Evolutionary conservation across 2,329 filamentous ascomycete genomes (phyloP).

Genomic region (Arthrocladium fulminans): DNA sequence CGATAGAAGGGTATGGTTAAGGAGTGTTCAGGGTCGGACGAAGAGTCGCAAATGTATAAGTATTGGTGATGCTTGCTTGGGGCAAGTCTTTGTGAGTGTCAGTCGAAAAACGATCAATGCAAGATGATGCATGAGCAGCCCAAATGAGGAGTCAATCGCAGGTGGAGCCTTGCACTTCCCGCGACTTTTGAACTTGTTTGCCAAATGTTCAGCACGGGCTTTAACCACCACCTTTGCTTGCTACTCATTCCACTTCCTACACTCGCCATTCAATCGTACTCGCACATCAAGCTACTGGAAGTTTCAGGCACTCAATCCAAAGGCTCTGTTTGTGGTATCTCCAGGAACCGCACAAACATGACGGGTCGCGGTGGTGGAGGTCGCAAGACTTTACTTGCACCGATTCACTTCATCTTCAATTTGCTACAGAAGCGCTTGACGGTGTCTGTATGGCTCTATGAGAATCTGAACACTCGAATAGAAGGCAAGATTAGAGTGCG

Average conservation of each 20-base stretch:
- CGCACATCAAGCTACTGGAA: not conserved
- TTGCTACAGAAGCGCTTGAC: constrained; percentile 74
- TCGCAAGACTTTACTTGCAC: constrained; percentile 61
- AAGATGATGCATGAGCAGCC: constrained; percentile 8
- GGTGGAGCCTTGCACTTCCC: constrained; percentile 3
- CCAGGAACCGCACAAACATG: constrained; percentile 29
- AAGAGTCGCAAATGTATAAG: constrained; percentile 4
- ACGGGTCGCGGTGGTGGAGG: constrained; percentile 48
- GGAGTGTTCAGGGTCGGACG: not conserved
- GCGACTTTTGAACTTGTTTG: not conserved
- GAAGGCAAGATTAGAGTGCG: constrained; percentile 90
- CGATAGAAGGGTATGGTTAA: not conserved
- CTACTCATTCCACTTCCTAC: too few species aligned
- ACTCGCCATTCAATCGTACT: too few species aligned
- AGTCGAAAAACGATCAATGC: constrained; percentile 1
- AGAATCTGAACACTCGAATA: constrained; percentile 87
- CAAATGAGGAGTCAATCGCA: not conserved
- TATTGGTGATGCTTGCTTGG: not conserved
- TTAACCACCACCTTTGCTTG: too few species aligned
- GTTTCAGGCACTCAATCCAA: not conserved
- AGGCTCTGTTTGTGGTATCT: not conserved
- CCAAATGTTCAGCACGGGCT: not conserved
- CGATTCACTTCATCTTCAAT: constrained; percentile 89
- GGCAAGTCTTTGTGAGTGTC: constrained; percentile 1
- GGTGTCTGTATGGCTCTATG: constrained; percentile 93